These are phyloP conservation scores for Kwoniella dejecticola DNA, from an alignment of 768 basidiomycete species.

Conservation along the genomic window DNA sequence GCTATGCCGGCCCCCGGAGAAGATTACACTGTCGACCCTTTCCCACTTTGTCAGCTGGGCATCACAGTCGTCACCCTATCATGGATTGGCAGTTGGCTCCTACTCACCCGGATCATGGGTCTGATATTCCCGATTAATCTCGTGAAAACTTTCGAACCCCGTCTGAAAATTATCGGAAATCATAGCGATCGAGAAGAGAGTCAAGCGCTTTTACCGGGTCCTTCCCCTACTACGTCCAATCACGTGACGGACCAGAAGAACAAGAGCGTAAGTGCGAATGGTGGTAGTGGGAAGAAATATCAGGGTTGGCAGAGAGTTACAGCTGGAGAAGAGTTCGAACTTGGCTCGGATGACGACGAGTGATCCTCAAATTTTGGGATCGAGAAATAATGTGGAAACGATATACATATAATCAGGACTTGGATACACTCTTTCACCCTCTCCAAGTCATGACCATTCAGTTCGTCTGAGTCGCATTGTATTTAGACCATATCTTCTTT, in stretches of 20 bases:
- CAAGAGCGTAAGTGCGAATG: background rate
- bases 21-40: constrained; percentile 8
- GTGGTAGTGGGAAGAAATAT: background rate
- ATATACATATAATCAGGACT: too few relatives aligned
- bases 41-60: constrained; percentile 29
- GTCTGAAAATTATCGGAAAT: background rate
- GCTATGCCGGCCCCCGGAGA: constrained; percentile 14
- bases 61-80: constrained; percentile 27
- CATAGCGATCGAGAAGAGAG: constrained; percentile 9
- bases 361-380: too few relatives aligned
- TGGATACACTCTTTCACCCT: too few relatives aligned
- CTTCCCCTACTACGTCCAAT: background rate
- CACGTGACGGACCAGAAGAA: background rate
- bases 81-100: constrained; percentile 42
- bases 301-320: constrained; percentile 42
- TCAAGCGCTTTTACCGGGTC: background rate
- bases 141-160: background rate
- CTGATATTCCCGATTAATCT: constrained; percentile 43
- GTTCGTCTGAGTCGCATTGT: too few relatives aligned
- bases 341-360: constrained; percentile 38
- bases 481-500: too few relatives aligned
- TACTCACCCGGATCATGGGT: constrained; percentile 35
- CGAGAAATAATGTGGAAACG: too few relatives aligned
- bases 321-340: constrained; percentile 48
- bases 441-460: too few relatives aligned